Percentiles rank a stretch among this genome's conserved stretches.
These are phyloP conservation scores for Ascochyta rabiei DNA, from an alignment of 2,329 filamentous ascomycete genomes.

Conservation along the genomic window DNA sequence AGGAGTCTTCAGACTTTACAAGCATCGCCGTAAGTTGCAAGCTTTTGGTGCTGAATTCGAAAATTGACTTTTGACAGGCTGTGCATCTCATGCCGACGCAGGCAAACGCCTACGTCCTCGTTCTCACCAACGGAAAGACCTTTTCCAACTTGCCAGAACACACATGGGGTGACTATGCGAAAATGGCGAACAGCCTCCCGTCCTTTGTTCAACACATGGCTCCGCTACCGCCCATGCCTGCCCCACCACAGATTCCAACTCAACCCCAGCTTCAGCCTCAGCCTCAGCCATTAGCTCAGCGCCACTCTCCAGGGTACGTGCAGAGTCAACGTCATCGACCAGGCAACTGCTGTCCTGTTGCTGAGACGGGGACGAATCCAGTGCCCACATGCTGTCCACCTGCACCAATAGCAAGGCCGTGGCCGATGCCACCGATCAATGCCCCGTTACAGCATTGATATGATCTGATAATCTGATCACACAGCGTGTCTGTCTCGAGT, in stretches of 20 bases:
- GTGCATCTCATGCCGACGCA: conserved; percentile 38
- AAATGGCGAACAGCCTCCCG: conserved; percentile 35
- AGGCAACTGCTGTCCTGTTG: neutral
- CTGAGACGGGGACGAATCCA: neutral
- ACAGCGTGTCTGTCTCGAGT: too few relatives aligned
- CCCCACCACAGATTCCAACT: neutral
- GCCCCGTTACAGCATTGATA: neutral
- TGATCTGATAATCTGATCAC: neutral
- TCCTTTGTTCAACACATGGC: conserved; percentile 24
- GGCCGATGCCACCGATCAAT: conserved; percentile 10
- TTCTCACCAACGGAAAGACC: conserved; percentile 35
- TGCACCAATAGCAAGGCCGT: conserved; percentile 1
- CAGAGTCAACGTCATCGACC: neutral
- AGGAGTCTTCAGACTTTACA: conserved; percentile 28
- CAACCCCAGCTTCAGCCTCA: neutral
- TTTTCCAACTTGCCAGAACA: conserved; percentile 42
- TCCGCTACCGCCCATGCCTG: conserved; percentile 36
- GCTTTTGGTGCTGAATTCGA: neutral
- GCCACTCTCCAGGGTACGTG: neutral
- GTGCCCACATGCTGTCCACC: conserved; percentile 5
- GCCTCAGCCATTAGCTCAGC: neutral
- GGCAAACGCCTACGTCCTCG: conserved; percentile 35
- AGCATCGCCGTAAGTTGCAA: conserved; percentile 32
- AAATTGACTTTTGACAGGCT: conserved; percentile 21
- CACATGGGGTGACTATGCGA: conserved; percentile 43